A percentile compares a stretch with the other conserved stretches of the same genome.
phyloP scores from a whole-genome alignment of 169 alveolate genomes.

The Prorocentrum cordatum region DNA sequence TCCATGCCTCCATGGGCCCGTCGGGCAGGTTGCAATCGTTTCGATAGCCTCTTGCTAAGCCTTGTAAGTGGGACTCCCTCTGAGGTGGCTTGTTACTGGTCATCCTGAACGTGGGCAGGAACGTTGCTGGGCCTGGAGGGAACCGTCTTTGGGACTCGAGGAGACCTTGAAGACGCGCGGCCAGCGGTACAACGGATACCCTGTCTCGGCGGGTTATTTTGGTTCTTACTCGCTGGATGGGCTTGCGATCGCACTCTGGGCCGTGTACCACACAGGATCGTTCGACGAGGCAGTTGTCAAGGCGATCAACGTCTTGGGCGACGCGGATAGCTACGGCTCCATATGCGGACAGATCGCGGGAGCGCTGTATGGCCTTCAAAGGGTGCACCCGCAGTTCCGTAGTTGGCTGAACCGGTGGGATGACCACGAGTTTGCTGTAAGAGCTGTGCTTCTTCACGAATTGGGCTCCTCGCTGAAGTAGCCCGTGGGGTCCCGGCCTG shows the following conservation, averaged over 20 bases:
- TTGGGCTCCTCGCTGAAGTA: too few species aligned
- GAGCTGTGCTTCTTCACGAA: constrained; percentile 11
- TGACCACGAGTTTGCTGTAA: not conserved
- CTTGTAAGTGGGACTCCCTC: too few species aligned
- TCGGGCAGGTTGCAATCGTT: too few species aligned
- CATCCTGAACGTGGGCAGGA: not conserved
- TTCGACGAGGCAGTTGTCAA: constrained; percentile 19
- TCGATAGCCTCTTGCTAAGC: too few species aligned
- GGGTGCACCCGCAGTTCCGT: not conserved
- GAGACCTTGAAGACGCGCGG: constrained; percentile 38
- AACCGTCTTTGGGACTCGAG: constrained; percentile 1
- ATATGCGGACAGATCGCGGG: constrained; percentile 48
- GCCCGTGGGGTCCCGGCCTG: too few species aligned
- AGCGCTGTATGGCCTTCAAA: constrained; percentile 11
- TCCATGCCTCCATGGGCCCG: too few species aligned
- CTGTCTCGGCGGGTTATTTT: constrained; percentile 50
- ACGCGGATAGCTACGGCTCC: constrained; percentile 53
- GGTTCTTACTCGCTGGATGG: constrained; percentile 61
- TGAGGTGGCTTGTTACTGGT: not conserved
- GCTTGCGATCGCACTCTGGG: constrained; percentile 60
- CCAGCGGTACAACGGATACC: constrained; percentile 62
- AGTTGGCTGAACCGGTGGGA: constrained; percentile 49
- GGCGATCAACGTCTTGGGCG: constrained; percentile 42
- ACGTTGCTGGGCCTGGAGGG: not conserved
- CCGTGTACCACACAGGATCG: constrained; percentile 35